A percentile compares a stretch with the other conserved stretches of the same genome.
phyloP scores from a whole-genome alignment of 805 yeast species.

The Ogataea siamensis region DNA sequence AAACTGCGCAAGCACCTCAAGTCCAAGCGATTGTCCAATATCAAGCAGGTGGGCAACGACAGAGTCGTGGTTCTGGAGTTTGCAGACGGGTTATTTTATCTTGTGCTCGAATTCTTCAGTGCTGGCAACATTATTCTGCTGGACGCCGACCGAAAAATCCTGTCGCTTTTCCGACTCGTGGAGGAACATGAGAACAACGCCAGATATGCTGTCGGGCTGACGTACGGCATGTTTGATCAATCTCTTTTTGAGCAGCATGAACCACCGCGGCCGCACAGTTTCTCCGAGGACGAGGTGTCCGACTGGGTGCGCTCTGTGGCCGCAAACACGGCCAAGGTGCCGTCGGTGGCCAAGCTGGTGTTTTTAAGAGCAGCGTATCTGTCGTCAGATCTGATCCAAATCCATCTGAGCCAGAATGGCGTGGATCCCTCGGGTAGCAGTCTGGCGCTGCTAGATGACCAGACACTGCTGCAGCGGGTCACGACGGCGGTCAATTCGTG shows the following conservation, averaged over 20 bases:
- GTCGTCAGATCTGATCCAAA: slow-evolving; percentile 75
- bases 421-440: slow-evolving; percentile 41
- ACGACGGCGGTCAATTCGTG: slow-evolving; percentile 46
- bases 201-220: slow-evolving; percentile 71
- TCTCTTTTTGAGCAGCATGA: slow-evolving; percentile 38
- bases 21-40: slow-evolving; percentile 67
- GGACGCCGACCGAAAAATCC: slow-evolving; percentile 63
- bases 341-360: slow-evolving; percentile 66
- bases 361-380: slow-evolving; percentile 69
- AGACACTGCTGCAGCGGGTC: slow-evolving; percentile 31
- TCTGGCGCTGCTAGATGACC: slow-evolving; percentile 31
- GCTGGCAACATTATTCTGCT: slow-evolving; percentile 87
- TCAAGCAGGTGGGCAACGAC: slow-evolving; percentile 75
- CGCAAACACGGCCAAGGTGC: slow-evolving; percentile 42
- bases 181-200: slow-evolving; percentile 65
- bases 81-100: slow-evolving; percentile 72
- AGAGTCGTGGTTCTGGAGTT: slow-evolving; percentile 82
- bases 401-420: slow-evolving; percentile 44
- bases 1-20: slow-evolving; percentile 86
- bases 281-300: slow-evolving; percentile 33
- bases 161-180: slow-evolving; percentile 76
- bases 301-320: slow-evolving; percentile 42
- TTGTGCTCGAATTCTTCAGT: slow-evolving; percentile 89
- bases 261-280: slow-evolving; percentile 15
- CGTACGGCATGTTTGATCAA: slow-evolving; percentile 59